A percentile compares a stretch with the other conserved stretches of the same genome.
phyloP scores from a whole-genome alignment of 2,329 filamentous ascomycete genomes.

The Neonectria coccinea region DNA sequence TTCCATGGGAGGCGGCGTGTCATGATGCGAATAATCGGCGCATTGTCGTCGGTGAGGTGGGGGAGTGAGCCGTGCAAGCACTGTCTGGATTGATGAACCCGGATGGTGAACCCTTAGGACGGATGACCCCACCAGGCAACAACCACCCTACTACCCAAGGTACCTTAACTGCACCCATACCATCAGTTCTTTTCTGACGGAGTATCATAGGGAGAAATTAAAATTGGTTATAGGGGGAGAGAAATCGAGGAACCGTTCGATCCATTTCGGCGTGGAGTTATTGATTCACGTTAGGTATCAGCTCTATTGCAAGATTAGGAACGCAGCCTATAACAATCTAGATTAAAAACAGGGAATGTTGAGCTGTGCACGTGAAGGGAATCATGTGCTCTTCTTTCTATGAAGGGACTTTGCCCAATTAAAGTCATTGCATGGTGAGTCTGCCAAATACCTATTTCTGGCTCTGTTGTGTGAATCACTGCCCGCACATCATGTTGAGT shows the following conservation, averaged over 20 bases:
- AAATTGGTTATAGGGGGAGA: not conserved
- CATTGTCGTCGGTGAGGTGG: conserved; percentile 11
- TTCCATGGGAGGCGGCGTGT: conserved; percentile 66
- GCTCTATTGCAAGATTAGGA: not conserved
- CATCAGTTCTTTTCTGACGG: not conserved
- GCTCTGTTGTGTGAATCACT: too few relatives aligned
- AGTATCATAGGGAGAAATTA: not conserved
- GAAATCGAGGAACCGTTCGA: not conserved
- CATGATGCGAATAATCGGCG: conserved; percentile 51
- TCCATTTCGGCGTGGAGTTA: not conserved
- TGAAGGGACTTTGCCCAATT: not conserved
- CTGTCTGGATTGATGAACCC: not conserved
- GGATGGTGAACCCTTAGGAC: not conserved
- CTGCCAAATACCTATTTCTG: too few relatives aligned
- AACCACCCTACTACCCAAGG: not conserved
- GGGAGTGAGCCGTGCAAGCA: conserved; percentile 1
- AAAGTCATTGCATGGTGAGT: not conserved
- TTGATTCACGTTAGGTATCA: not conserved
- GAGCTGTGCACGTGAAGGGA: not conserved
- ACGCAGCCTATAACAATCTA: not conserved
- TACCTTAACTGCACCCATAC: not conserved
- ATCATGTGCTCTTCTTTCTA: not conserved
- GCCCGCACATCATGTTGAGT: too few relatives aligned
- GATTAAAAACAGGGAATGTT: not conserved
- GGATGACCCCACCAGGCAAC: not conserved